Evolutionary conservation across 345 rosid genomes (phyloP).

Genomic region (Populus alba): DNA sequence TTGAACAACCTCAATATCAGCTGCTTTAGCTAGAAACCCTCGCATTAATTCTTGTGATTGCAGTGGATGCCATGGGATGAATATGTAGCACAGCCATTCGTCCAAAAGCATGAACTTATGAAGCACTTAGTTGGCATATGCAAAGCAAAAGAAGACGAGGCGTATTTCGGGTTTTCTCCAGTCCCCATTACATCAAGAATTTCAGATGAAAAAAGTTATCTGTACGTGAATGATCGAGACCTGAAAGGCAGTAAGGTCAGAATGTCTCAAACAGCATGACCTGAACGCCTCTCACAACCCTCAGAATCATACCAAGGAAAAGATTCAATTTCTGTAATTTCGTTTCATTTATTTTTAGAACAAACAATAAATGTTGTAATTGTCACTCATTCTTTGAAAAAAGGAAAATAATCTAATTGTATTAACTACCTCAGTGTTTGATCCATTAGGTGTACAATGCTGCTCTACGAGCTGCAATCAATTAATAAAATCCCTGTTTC

Average conservation of each 20-base stretch:
- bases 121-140: slow-evolving; percentile 28
- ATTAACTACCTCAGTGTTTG: not conserved
- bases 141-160: slow-evolving; percentile 31
- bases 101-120: slow-evolving; percentile 24
- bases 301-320: not conserved
- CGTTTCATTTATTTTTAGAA: not conserved
- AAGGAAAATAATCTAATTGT: not conserved
- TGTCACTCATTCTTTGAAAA: not conserved
- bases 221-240: slow-evolving; percentile 13
- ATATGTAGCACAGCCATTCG: slow-evolving; percentile 36
- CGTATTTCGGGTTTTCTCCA: slow-evolving; percentile 35
- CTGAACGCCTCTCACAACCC: not conserved
- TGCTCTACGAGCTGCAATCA: not conserved
- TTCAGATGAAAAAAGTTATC: not conserved
- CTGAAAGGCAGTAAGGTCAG: slow-evolving; percentile 8
- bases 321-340: not conserved
- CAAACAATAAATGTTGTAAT: not conserved
- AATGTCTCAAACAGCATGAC: not conserved
- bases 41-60: slow-evolving; percentile 20
- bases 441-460: not conserved
- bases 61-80: slow-evolving; percentile 82
- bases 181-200: slow-evolving; percentile 2
- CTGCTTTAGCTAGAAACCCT: not conserved
- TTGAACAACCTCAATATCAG: not conserved
- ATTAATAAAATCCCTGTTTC: not conserved